Percentiles rank a stretch among this genome's conserved stretches.
These are phyloP conservation scores for Porphyrellus cyaneotinctus DNA, from an alignment of 768 basidiomycete genomes.

Conservation along the genomic window DNA sequence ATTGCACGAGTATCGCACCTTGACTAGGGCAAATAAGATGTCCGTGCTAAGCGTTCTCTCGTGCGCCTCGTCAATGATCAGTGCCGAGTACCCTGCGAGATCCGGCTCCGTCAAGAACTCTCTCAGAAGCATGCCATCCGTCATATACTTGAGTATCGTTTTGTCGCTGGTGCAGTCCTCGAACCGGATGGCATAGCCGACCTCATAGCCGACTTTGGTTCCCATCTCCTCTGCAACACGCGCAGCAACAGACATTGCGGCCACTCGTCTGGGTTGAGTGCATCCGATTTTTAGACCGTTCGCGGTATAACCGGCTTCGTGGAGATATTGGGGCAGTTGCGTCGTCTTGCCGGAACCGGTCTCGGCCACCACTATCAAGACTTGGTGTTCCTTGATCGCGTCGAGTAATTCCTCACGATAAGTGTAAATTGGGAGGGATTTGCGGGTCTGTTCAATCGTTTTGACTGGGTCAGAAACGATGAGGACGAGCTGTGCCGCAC, in stretches of 20 bases:
- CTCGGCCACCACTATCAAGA: constrained; percentile 96
- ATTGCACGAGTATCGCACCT: constrained; percentile 57
- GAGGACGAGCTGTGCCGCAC: neutral
- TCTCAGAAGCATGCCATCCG: constrained; percentile 95
- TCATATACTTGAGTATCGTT: constrained; percentile 99
- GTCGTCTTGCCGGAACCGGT: constrained; percentile 99
- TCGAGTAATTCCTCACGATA: constrained; percentile 86
- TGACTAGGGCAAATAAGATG: constrained; percentile 96
- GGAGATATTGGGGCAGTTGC: constrained; percentile 95
- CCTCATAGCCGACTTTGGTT: constrained; percentile 93
- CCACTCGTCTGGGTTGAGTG: constrained; percentile 97
- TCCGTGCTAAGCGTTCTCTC: constrained; percentile 97
- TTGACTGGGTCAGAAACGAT: constrained; percentile 47
- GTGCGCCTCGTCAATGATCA: constrained; percentile 99
- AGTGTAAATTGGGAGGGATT: constrained; percentile 86
- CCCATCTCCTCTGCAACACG: constrained; percentile 99
- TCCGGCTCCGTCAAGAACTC: constrained; percentile 98
- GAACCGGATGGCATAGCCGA: constrained; percentile 99
- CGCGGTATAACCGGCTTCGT: constrained; percentile 93
- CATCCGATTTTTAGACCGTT: constrained; percentile 82
- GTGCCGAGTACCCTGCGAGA: constrained; percentile 87
- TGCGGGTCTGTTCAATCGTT: constrained; percentile 90
- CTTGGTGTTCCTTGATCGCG: constrained; percentile 88
- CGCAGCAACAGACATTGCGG: constrained; percentile 98
- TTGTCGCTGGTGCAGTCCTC: constrained; percentile 99